Evolutionary conservation across 2,329 filamentous ascomycete species (phyloP), one percentile per base, ranked within the genome.

Genomic region (Diaporthe ilicicola): DNA sequence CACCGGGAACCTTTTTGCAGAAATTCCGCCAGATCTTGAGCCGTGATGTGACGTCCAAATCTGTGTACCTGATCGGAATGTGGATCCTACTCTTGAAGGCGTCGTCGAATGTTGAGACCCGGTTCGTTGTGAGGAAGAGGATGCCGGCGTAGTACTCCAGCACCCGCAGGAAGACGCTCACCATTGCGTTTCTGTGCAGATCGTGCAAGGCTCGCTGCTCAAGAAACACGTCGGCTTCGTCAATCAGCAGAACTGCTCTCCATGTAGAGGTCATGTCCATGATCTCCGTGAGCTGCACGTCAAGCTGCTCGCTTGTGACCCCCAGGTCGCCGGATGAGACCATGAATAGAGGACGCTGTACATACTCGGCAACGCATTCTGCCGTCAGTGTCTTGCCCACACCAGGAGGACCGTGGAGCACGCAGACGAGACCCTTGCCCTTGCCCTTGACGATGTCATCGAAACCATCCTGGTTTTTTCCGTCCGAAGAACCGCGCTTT

Each of bases 51-150:
- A 39, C 2, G 4, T 64, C 56, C 13, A 74, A 64, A 44, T 73
- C 69, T 7, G 73, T 77, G 70, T 82, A 82, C 65, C 80, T 79
- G 1, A 82, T 75, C 15, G 76, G 77, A 22, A 81, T 76, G 70
- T 82, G 80, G 42, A 83, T 80, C 0, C 81, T 76, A 4, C 81
- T 82, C 73, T 77, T 78, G 73, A 82, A 83, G 0, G 83, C 82
- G 56, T 82, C 81, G 66, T 84, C 83, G 32, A 84, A 79, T 6
- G 77, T 75, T 2, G 81, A 79, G 9, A 84, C 80, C 19, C 81
- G 79, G 73, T 84, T 85, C 8, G 82, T 85, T 1, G 83, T 84
- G 24, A 84, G 77, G 73, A 80, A 82, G 4, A 83, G 75, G 61
- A 83, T 80, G 4, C 82, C 82, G 1, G 73, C 70, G 64, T 81